Percentiles rank a stretch among this genome's conserved stretches.
phyloP scores from a whole-genome alignment of 306 rosid genomes.

The Hippophae rhamnoides region DNA sequence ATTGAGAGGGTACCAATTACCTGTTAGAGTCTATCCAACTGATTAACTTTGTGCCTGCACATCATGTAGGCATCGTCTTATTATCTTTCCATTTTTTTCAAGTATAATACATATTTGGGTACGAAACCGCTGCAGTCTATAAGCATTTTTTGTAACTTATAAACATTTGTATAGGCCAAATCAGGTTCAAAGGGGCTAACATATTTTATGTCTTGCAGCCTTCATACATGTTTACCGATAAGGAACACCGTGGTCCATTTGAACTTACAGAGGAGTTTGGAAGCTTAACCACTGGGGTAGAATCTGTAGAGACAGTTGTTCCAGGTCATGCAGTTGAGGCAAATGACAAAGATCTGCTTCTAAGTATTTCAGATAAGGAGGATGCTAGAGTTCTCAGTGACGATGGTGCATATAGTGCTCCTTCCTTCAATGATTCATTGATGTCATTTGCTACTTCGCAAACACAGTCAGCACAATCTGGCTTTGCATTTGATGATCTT shows the following conservation, averaged over 20 bases:
- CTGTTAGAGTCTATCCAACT: too few species aligned
- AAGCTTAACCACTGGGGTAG: slow-evolving; percentile 60
- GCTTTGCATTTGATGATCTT: slow-evolving; percentile 80
- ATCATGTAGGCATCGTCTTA: too few species aligned
- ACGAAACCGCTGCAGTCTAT: too few species aligned
- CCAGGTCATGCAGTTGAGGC: slow-evolving; percentile 83
- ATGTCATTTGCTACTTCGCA: slow-evolving; percentile 48
- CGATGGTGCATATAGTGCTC: slow-evolving; percentile 78
- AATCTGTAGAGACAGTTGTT: slow-evolving; percentile 60
- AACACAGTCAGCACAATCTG: slow-evolving; percentile 42
- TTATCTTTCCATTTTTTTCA: too few species aligned
- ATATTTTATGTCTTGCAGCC: slow-evolving; percentile 59
- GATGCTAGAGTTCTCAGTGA: slow-evolving; percentile 50
- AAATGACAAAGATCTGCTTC: slow-evolving; percentile 93
- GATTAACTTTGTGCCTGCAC: too few species aligned
- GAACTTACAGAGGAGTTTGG: slow-evolving; percentile 93
- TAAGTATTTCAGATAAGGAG: slow-evolving; percentile 75
- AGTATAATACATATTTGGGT: too few species aligned
- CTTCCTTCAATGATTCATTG: slow-evolving; percentile 51
- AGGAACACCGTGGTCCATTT: slow-evolving; percentile 85
- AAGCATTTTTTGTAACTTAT: too few species aligned
- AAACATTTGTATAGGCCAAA: not conserved
- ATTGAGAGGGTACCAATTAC: too few species aligned
- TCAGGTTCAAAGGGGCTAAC: slow-evolving; percentile 13
- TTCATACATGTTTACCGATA: slow-evolving; percentile 93